Evolutionary conservation across 2,329 filamentous ascomycete genomes (phyloP).

Genomic region (Ophiocordyceps sinensis): DNA sequence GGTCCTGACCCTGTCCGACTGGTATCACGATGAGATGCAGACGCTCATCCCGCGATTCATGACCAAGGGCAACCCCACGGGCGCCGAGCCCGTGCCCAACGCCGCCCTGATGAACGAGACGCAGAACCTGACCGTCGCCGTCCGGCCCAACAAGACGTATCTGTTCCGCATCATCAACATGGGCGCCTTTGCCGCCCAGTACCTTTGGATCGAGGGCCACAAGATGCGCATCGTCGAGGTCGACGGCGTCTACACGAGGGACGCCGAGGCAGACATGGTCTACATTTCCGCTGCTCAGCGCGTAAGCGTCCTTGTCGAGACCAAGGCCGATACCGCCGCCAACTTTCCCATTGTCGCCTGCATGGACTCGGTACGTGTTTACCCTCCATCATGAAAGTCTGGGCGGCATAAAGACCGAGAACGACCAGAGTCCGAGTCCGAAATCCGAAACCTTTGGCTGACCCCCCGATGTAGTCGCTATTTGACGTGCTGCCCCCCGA

Average conservation of each 20-base stretch:
- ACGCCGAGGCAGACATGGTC: conserved; percentile 43
- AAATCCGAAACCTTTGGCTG: too few relatives aligned
- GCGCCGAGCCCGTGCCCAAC: conserved; percentile 52
- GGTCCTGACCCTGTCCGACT: conserved; percentile 50
- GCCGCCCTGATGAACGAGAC: conserved; percentile 59
- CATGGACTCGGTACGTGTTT: conserved; percentile 52
- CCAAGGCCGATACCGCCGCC: conserved; percentile 41
- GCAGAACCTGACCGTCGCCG: conserved; percentile 39
- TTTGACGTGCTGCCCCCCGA: conserved; percentile 54
- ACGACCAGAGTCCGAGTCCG: too few relatives aligned
- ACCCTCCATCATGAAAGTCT: too few relatives aligned
- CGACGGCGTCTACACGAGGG: conserved; percentile 55
- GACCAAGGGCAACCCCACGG: conserved; percentile 38
- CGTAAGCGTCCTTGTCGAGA: conserved; percentile 46
- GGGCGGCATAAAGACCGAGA: too few relatives aligned
- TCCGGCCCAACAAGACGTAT: conserved; percentile 57
- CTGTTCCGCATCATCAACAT: conserved; percentile 60
- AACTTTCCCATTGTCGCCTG: conserved; percentile 57
- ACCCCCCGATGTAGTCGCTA: conserved; percentile 28
- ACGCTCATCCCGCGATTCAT: conserved; percentile 33
- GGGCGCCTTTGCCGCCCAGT: conserved; percentile 54
- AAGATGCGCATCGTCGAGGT: conserved; percentile 58
- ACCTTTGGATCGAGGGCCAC: conserved; percentile 52
- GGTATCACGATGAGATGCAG: conserved; percentile 50
- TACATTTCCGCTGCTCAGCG: conserved; percentile 57